These are phyloP conservation scores for Ceratocystis cacaofunesta DNA, from an alignment of 2,329 filamentous ascomycete genomes.

Conservation along the genomic window DNA sequence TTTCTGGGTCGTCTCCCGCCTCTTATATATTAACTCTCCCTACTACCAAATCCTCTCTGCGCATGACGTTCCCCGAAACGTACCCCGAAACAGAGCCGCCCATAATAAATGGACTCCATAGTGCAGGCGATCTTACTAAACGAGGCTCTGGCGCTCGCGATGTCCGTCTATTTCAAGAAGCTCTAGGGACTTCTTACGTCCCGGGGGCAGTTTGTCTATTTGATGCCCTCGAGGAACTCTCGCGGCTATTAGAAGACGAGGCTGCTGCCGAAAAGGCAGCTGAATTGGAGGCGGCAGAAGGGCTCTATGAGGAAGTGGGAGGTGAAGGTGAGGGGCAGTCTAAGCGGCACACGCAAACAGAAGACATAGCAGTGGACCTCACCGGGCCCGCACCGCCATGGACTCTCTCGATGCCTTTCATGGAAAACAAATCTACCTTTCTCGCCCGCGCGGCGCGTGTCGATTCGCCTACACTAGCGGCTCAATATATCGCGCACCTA, in stretches of 20 bases:
- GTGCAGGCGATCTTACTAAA: constrained; percentile 50
- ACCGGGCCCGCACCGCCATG: constrained; percentile 40
- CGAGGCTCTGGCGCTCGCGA: constrained; percentile 59
- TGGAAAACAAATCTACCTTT: constrained; percentile 80
- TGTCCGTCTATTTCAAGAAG: constrained; percentile 52
- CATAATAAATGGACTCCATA: constrained; percentile 61
- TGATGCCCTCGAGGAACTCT: constrained; percentile 70
- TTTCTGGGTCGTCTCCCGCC: constrained; percentile 23
- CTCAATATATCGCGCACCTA: constrained; percentile 56
- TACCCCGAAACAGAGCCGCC: constrained; percentile 64
- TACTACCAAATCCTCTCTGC: constrained; percentile 40
- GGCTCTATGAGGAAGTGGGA: constrained; percentile 16
- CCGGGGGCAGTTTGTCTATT: constrained; percentile 74
- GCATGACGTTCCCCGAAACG: constrained; percentile 50
- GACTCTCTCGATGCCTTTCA: constrained; percentile 57
- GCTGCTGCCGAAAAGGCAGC: constrained; percentile 19
- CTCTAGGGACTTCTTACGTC: constrained; percentile 52
- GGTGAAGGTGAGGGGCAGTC: background rate
- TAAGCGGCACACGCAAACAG: background rate
- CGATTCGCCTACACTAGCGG: constrained; percentile 54
- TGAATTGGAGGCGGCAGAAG: constrained; percentile 19
- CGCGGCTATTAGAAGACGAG: constrained; percentile 28
- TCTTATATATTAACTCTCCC: constrained; percentile 52
- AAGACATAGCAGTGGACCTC: constrained; percentile 17
- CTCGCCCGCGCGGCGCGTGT: constrained; percentile 62